Conservation (phyloP, 1,284 basidiomycete genomes). For the Ganoderma multipileum region DNA sequence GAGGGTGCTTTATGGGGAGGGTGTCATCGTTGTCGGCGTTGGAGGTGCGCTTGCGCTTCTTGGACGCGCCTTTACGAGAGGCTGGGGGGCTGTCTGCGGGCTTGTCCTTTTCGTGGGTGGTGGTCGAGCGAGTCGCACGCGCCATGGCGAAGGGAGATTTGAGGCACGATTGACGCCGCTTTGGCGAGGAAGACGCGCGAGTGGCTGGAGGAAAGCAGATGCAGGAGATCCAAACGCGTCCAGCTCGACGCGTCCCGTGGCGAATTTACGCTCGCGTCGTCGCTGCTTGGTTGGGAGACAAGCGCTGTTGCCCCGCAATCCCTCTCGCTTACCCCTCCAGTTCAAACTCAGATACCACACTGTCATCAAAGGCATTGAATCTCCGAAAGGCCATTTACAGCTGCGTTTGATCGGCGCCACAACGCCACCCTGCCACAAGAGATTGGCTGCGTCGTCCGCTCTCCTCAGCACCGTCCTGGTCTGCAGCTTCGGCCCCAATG, state of each 20-base stretch:
- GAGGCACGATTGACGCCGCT: constrained; percentile 30
- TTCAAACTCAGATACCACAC: constrained; percentile 31
- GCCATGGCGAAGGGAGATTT: constrained; percentile 54
- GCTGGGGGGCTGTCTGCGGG: constrained; percentile 31
- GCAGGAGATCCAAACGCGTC: constrained; percentile 37
- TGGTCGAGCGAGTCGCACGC: constrained; percentile 71
- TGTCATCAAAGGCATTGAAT: neutral
- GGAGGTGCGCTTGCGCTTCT: constrained; percentile 72
- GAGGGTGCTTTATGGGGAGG: constrained; percentile 53
- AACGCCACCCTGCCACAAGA: neutral
- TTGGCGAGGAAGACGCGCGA: constrained; percentile 40
- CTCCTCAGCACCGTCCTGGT: neutral
- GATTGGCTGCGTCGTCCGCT: neutral
- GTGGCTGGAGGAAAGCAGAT: constrained; percentile 35
- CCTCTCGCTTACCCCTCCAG: constrained; percentile 24
- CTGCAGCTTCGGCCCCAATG: constrained; percentile 41
- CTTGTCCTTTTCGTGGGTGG: constrained; percentile 50
- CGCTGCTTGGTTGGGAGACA: constrained; percentile 27
- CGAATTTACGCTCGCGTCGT: constrained; percentile 34
- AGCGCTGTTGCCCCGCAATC: constrained; percentile 19
- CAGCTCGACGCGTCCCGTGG: constrained; percentile 39
- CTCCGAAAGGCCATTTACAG: neutral
- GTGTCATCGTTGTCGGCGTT: constrained; percentile 50
- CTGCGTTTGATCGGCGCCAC: constrained; percentile 3
- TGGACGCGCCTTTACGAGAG: constrained; percentile 45